These are phyloP conservation scores for Wickerhamiella dianesei DNA, from an alignment of 805 yeast genomes.

Conservation along the genomic window DNA sequence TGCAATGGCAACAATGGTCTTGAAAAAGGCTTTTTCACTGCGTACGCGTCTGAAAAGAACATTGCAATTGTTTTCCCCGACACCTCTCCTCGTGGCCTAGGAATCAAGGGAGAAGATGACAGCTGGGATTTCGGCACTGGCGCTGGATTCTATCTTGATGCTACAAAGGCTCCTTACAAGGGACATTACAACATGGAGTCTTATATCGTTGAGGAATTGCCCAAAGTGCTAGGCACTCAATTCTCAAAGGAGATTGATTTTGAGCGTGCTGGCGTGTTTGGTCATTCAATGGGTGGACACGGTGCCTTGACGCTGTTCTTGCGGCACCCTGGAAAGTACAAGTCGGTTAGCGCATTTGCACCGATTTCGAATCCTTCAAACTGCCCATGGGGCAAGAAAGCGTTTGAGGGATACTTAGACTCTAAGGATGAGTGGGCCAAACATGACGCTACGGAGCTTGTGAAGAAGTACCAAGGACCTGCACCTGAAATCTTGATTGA, in stretches of 20 bases:
- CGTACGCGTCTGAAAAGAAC: conserved; percentile 59
- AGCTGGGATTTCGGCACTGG: conserved; percentile 86
- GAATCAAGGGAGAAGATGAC: conserved; percentile 66
- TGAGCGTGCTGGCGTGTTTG: conserved; percentile 59
- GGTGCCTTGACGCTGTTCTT: conserved; percentile 71
- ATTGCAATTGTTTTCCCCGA: conserved; percentile 89
- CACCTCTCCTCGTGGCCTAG: conserved; percentile 86
- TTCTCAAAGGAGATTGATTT: conserved; percentile 36
- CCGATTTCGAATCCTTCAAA: conserved; percentile 73
- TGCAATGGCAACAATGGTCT: conserved; percentile 89
- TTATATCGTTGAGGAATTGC: conserved; percentile 65
- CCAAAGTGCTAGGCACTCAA: conserved; percentile 27
- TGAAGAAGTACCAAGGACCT: conserved; percentile 43
- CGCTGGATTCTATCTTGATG: conserved; percentile 89
- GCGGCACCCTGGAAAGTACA: conserved; percentile 56
- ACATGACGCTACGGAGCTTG: conserved; percentile 75
- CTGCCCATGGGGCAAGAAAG: conserved; percentile 81
- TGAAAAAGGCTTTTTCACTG: conserved; percentile 75
- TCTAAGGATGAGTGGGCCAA: conserved; percentile 47
- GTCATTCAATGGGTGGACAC: conserved; percentile 98
- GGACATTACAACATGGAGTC: conserved; percentile 74
- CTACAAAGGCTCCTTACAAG: conserved; percentile 59
- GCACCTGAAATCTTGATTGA: conserved; percentile 60
- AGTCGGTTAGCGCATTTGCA: conserved; percentile 77
- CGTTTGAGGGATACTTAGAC: conserved; percentile 58